Evolutionary conservation across 257 asterid species (phyloP).

Genomic region (Solanum pimpinellifolium): DNA sequence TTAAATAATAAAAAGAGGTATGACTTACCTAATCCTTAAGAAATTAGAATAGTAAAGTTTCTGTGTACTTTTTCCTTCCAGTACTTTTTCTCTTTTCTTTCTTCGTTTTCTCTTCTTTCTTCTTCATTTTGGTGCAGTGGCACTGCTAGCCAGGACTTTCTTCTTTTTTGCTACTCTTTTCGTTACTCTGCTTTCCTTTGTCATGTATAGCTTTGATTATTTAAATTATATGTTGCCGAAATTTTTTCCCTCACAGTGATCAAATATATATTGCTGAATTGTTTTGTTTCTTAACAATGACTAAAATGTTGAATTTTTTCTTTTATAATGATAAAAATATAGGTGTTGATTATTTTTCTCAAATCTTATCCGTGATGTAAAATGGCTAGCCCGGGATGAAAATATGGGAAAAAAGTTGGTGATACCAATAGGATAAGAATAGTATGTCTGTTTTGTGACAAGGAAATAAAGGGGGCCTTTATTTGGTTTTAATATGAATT

Average conservation of each 20-base stretch:
- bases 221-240: background rate
- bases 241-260: background rate
- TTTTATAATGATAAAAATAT: too few relatives aligned
- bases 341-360: background rate
- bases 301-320: background rate
- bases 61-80: background rate
- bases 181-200: background rate
- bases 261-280: background rate
- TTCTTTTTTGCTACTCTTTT: background rate
- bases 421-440: background rate
- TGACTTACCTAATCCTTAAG: background rate
- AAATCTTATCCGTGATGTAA: background rate
- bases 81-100: background rate
- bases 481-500: background rate
- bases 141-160: background rate
- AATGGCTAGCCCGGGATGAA: background rate
- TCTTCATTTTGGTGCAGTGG: background rate
- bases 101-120: too few relatives aligned
- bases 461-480: background rate
- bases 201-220: background rate
- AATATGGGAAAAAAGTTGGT: background rate
- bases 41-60: background rate
- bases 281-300: background rate
- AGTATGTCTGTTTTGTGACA: background rate
- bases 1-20: background rate